Evolutionary conservation across 2,329 filamentous ascomycete genomes (phyloP), one percentile per base, ranked within the genome.

Genomic region (Thermoascus crustaceus): DNA sequence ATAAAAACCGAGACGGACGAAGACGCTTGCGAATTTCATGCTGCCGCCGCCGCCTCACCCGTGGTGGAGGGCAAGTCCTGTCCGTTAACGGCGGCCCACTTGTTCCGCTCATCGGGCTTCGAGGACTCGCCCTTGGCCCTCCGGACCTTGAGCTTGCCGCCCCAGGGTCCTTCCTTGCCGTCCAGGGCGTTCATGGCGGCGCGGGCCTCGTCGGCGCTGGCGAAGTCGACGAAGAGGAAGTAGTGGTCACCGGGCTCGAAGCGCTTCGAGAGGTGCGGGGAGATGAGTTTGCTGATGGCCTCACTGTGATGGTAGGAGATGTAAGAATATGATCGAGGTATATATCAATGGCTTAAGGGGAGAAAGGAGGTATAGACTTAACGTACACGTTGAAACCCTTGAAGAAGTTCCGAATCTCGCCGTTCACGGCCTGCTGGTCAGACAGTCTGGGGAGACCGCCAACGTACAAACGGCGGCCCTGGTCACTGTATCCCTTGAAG

Each of bases 191-290:
- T 49, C 39, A 74, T 64, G 14, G 75, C 77, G 7, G 57, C 56
- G 21, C 67, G 55, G 0, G 74, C 75, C 42, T 80, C 71, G 34
- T 76, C 68, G 0, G 60, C 52, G 4, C 66, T 73, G 31, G 61
- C 63, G 37, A 82, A 70, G 47, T 82, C 76, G n/a, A 82, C 73
- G 40, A 81, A 82, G 46, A 75, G 75, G 55, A 76, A 81, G 57
- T 80, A 72, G 49, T 76, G 68, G 43, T 75, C 70, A 19, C 73
- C 75, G 0, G 66, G 61, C 25, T 65, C 63, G n/a, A 62, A 54
- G 17, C 61, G 63, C 39, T 68, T 79, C 49, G 58, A 75, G 49
- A 63, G 76, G 52, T 67, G 77, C 42, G 69, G 75, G 30, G 69
- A 79, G 64, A 73, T 80, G 29, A 70, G 50, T 50, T 71, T 72